A percentile compares a stretch with the other conserved stretches of the same genome.
phyloP scores from a whole-genome alignment of 805 yeast species.

The Brettanomyces nanus region DNA sequence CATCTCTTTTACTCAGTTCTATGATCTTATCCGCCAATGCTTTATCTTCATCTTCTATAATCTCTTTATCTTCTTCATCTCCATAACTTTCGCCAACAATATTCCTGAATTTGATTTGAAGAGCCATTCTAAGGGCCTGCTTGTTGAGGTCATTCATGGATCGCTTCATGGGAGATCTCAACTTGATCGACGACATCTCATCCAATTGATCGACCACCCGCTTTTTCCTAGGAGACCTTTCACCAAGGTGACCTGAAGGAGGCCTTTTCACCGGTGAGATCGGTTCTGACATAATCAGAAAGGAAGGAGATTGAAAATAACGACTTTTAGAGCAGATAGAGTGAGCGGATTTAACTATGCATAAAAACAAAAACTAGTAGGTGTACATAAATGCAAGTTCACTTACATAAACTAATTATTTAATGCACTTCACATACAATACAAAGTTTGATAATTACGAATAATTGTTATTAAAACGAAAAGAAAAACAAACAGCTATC shows the following conservation, averaged over 20 bases:
- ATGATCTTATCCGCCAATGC: slow-evolving; percentile 41
- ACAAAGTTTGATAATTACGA: not conserved
- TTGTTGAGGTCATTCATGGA: slow-evolving; percentile 30
- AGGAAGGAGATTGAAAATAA: no score
- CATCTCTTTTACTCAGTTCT: slow-evolving; percentile 26
- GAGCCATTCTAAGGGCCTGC: slow-evolving; percentile 44
- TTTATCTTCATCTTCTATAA: slow-evolving; percentile 31
- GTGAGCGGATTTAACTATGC: not conserved
- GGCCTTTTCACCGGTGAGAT: not conserved
- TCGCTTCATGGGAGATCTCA: slow-evolving; percentile 36
- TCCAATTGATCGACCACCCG: slow-evolving; percentile 20
- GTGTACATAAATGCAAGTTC: no score
- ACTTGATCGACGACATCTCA: slow-evolving; percentile 32
- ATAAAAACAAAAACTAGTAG: not conserved
- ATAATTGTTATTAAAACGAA: not conserved
- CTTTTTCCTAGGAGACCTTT: slow-evolving; percentile 28
- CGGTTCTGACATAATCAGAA: no score
- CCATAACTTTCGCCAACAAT: slow-evolving; percentile 17
- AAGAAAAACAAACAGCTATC: not conserved
- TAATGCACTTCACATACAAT: no score
- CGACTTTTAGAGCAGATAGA: not conserved
- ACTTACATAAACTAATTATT: not conserved
- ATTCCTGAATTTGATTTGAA: slow-evolving; percentile 24
- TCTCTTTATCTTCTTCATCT: slow-evolving; percentile 25
- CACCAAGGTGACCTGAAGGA: slow-evolving; percentile 13